phyloP scores from a whole-genome alignment of 2,329 filamentous ascomycete genomes.

The Cordyceps cicadae region DNA sequence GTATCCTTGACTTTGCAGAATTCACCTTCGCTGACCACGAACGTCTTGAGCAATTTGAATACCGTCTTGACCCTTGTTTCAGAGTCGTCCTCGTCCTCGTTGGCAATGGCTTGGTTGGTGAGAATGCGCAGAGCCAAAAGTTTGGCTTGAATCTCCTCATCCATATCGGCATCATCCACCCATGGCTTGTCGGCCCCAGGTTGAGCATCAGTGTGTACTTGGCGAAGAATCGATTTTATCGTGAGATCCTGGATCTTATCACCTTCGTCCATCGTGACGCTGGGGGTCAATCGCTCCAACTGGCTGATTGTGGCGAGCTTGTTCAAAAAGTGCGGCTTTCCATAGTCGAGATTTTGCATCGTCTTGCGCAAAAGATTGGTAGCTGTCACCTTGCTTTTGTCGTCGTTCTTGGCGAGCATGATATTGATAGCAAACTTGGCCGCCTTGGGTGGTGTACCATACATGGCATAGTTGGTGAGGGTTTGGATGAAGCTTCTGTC shows the following conservation, averaged over 20 bases:
- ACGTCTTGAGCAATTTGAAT: slow-evolving; percentile 68
- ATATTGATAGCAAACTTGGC: slow-evolving; percentile 94
- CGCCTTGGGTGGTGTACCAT: slow-evolving; percentile 70
- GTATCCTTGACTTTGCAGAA: slow-evolving; percentile 68
- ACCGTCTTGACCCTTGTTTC: slow-evolving; percentile 58
- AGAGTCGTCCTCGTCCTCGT: slow-evolving; percentile 41
- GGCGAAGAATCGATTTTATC: slow-evolving; percentile 64
- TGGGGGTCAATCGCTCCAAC: slow-evolving; percentile 65
- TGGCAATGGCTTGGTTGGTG: slow-evolving; percentile 71
- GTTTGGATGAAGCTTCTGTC: slow-evolving; percentile 76
- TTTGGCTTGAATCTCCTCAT: slow-evolving; percentile 78
- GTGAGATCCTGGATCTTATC: slow-evolving; percentile 74
- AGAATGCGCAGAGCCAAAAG: slow-evolving; percentile 75
- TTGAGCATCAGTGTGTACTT: slow-evolving; percentile 56
- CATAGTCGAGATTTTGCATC: slow-evolving; percentile 66
- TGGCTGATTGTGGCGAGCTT: slow-evolving; percentile 66
- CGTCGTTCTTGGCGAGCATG: slow-evolving; percentile 63
- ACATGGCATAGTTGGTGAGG: slow-evolving; percentile 73
- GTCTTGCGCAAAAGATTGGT: slow-evolving; percentile 73
- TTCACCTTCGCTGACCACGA: slow-evolving; percentile 71
- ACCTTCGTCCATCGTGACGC: slow-evolving; percentile 62
- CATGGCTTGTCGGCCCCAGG: slow-evolving; percentile 50
- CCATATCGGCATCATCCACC: slow-evolving; percentile 58
- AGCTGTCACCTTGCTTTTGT: slow-evolving; percentile 73
- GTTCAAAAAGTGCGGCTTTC: slow-evolving; percentile 64